Evolutionary conservation across 2,329 filamentous ascomycete species (phyloP).

Genomic region (Diaporthe amygdali): DNA sequence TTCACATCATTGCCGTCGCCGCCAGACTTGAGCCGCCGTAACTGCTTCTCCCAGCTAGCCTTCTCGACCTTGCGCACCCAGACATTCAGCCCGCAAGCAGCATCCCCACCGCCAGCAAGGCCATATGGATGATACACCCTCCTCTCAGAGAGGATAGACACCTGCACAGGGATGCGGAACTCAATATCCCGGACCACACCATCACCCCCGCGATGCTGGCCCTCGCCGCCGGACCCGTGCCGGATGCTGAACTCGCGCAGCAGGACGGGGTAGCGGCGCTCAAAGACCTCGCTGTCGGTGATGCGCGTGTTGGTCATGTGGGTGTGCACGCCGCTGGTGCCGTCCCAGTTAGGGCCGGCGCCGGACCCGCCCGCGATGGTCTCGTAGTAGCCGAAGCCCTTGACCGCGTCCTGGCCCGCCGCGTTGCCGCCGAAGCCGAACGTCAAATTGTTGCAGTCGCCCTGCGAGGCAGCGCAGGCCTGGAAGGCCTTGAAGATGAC

Average conservation of each 20-base stretch:
- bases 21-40: constrained; percentile 42
- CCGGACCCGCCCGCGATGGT: constrained; percentile 81
- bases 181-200: constrained; percentile 82
- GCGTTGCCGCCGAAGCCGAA: constrained; percentile 80
- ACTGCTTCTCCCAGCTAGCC: constrained; percentile 52
- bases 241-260: constrained; percentile 73
- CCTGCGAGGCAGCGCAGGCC: constrained; percentile 79
- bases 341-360: constrained; percentile 75
- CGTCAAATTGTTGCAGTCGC: constrained; percentile 84
- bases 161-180: constrained; percentile 78
- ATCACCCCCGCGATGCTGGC: constrained; percentile 74
- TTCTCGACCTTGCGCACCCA: constrained; percentile 80
- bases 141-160: constrained; percentile 79
- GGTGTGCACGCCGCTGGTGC: constrained; percentile 77
- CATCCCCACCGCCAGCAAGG: constrained; percentile 81
- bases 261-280: constrained; percentile 76
- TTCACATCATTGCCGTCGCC: constrained; percentile 28
- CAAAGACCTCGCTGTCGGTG: constrained; percentile 80
- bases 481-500: constrained; percentile 82
- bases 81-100: constrained; percentile 78
- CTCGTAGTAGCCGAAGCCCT: constrained; percentile 85
- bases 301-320: constrained; percentile 90
- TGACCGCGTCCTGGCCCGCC: constrained; percentile 61
- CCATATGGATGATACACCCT: constrained; percentile 82
- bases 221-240: constrained; percentile 65